A percentile compares a stretch with the other conserved stretches of the same genome.
Conservation (phyloP, 192 early-diverging fungal genomes). For the Entophlyctis luteolus region DNA sequence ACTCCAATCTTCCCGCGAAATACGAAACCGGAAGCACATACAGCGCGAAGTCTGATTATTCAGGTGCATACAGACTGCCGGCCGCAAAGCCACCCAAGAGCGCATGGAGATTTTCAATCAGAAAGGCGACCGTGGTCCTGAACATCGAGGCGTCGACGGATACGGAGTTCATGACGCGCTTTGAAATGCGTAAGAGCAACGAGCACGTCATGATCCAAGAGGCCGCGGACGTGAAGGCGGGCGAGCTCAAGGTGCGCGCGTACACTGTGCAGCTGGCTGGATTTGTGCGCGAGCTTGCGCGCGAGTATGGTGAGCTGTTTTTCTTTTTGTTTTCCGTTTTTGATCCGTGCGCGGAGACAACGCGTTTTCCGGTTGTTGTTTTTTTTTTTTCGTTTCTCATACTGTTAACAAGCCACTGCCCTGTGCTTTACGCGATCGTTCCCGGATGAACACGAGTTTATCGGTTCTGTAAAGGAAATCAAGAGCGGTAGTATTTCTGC, state of each 20-base stretch:
- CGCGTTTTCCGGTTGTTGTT: not conserved
- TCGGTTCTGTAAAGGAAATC: constrained; percentile 19
- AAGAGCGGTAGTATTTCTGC: not conserved
- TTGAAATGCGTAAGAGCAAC: constrained; percentile 15
- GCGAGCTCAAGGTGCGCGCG: constrained; percentile 3
- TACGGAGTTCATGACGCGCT: constrained; percentile 17
- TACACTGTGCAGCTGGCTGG: constrained; percentile 4
- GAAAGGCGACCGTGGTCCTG: constrained; percentile 4
- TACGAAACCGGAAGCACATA: no score
- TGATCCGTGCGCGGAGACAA: not conserved
- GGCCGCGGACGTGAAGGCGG: not conserved
- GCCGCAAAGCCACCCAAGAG: not conserved
- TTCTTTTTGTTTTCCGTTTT: not conserved
- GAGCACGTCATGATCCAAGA: constrained; percentile 18
- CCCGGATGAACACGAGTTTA: constrained; percentile 21
- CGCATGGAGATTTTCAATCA: constrained; percentile 9
- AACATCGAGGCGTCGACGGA: not conserved
- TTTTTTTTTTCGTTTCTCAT: not conserved
- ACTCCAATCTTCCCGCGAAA: no score
- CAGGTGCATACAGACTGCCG: no score
- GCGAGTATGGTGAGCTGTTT: not conserved
- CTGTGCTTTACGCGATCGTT: constrained; percentile 17
- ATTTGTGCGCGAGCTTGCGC: constrained; percentile 6
- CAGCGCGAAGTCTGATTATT: no score
- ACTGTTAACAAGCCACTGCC: not conserved